Percentiles rank a stretch among this genome's conserved stretches.
Evolutionary conservation across 495 filamentous ascomycete species (phyloP).

Genomic region (Cercophora samala): DNA sequence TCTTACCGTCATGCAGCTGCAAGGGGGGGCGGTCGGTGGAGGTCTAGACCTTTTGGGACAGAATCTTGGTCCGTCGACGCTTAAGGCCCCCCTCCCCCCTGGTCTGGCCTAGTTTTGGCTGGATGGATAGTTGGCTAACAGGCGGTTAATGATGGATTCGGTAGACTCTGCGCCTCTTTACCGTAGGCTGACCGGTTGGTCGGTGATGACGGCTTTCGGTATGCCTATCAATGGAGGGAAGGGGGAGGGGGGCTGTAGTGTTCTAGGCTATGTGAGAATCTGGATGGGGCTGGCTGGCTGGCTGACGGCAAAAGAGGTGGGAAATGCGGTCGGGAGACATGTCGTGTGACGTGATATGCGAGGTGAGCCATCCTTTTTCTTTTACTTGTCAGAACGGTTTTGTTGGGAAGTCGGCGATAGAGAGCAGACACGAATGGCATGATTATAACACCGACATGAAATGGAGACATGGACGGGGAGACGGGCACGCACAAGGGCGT

Average conservation of each 20-base stretch:
- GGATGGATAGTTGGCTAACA: background rate
- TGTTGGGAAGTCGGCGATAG: background rate
- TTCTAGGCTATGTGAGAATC: background rate
- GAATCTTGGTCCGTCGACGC: background rate
- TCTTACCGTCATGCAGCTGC: background rate
- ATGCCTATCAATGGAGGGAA: too few relatives aligned
- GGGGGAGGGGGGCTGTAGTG: background rate
- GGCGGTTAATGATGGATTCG: background rate
- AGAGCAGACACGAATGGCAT: background rate
- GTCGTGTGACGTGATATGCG: background rate
- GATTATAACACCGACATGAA: background rate
- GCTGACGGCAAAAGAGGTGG: background rate
- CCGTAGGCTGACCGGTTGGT: too few relatives aligned
- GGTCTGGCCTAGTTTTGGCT: too few relatives aligned
- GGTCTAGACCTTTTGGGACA: background rate
- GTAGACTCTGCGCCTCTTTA: too few relatives aligned
- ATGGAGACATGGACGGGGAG: background rate
- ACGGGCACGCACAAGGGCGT: background rate
- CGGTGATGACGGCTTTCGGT: background rate
- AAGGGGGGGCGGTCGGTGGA: background rate
- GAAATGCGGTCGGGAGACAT: background rate
- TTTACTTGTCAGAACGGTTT: background rate
- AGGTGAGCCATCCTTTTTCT: background rate
- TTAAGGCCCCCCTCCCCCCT: too few relatives aligned
- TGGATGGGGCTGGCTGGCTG: background rate